Percentiles rank a stretch among this genome's conserved stretches.
Conservation (phyloP, 2,329 filamentous ascomycete genomes). For the Fusarium stilboides region DNA sequence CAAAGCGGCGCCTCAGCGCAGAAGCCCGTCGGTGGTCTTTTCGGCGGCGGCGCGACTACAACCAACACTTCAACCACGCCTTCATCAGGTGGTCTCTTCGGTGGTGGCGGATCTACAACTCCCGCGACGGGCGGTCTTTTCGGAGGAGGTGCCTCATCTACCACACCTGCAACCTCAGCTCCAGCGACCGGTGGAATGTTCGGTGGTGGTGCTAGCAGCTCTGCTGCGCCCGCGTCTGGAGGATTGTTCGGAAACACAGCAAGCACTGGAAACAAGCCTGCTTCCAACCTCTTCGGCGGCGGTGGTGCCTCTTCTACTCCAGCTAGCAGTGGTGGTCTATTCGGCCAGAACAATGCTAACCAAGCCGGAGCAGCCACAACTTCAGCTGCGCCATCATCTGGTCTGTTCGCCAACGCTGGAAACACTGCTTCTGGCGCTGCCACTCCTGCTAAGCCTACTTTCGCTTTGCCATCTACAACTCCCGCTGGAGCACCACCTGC, state of each 20-base stretch:
- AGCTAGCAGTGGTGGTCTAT: constrained; percentile 37
- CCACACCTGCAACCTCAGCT: constrained; percentile 48
- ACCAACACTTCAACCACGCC: constrained; percentile 41
- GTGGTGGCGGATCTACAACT: constrained; percentile 47
- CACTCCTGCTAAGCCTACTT: constrained; percentile 63
- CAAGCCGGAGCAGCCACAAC: constrained; percentile 43
- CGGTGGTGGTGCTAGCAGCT: constrained; percentile 40
- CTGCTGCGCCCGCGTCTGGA: constrained; percentile 51
- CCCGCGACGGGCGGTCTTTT: constrained; percentile 44
- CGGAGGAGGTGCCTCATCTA: constrained; percentile 44
- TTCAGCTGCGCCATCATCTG: constrained; percentile 48
- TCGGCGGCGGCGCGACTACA: constrained; percentile 46
- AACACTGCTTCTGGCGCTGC: constrained; percentile 50
- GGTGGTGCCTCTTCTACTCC: constrained; percentile 47
- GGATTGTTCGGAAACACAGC: constrained; percentile 54
- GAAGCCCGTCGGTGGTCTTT: constrained; percentile 49
- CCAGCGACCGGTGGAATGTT: constrained; percentile 48
- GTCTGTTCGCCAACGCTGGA: constrained; percentile 51
- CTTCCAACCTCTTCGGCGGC: constrained; percentile 50
- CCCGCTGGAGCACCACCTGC: constrained; percentile 69
- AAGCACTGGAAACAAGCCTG: constrained; percentile 39
- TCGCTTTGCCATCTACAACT: constrained; percentile 67
- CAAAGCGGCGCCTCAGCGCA: constrained; percentile 48
- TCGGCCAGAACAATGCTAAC: constrained; percentile 49
- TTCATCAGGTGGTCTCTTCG: constrained; percentile 44